Base-by-base conservation (phyloP, 2,329 filamentous ascomycete genomes). In the Claviceps quebecensis region DNA sequence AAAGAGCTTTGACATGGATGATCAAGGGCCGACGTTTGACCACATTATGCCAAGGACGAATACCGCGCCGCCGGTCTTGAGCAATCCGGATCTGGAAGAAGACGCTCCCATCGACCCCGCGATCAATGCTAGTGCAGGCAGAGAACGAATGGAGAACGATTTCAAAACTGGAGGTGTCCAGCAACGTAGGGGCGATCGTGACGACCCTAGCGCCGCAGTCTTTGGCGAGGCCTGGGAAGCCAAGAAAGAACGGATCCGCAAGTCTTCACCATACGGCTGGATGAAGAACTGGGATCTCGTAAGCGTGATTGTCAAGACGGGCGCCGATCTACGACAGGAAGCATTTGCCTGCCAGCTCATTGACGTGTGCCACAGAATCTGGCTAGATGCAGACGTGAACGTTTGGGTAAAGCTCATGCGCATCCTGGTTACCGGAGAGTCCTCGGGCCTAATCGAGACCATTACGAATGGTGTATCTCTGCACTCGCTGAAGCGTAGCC, bases 391-490 rank as follows among this genome's bases (percentile, higher is more conserved):
- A 16, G 70, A 74, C 26, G 79, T 86, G 36, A 77, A 84, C 38
- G 87, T 93, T n/a, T 93, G 87, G 87, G 85, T 90, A 19, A 90
- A 90, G 68, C 75, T 84, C 53, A 93, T 93, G 87, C 81, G 86
- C 50, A 93, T 93, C 50, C 71, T 93, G 49, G 87, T 93, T 41
- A 91, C 86, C 5, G 87, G 87, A 54, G 87, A 91, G 69, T 87
- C 84, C 8, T 90, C 85, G 1, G 87, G 87, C 3, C 76, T 93
- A 46, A 87, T 93, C 58, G 87, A 93, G 69, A 93, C 87, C 5
- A 93, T 93, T 60, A 90, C 86, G 40, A 91, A 90, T 58, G 87
- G 87, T 45, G 86, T 93, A 13, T 91, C 86, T n/a, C 72, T 93
- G 45, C 87, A 93, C 66, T 90, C 86, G 2, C 74, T 93, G 55